Evolutionary conservation across 2,329 filamentous ascomycete genomes (phyloP).

Genomic region (Colletotrichum karsti): DNA sequence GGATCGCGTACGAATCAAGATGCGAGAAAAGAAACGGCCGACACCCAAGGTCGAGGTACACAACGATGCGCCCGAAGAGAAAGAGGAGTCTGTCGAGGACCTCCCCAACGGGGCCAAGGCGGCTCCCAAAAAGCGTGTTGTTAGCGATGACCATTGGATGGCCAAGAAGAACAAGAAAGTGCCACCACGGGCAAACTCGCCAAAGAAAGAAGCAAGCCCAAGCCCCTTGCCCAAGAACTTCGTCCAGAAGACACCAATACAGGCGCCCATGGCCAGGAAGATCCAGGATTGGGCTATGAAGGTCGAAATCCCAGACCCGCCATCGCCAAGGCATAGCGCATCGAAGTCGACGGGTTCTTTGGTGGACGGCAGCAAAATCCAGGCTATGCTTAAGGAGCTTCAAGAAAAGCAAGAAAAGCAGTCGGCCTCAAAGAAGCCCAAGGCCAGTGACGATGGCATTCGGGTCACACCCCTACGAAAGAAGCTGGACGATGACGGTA

Average conservation of each 20-base stretch:
- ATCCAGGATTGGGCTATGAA: constrained; percentile 69
- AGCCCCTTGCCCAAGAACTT: constrained; percentile 67
- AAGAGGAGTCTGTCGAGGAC: constrained; percentile 32
- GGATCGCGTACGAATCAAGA: constrained; percentile 66
- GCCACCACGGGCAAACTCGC: too few relatives aligned
- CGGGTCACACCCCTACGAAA: constrained; percentile 51
- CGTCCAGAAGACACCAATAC: constrained; percentile 58
- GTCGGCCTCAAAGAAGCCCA: constrained; percentile 22
- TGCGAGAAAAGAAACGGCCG: constrained; percentile 53
- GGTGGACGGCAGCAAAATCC: constrained; percentile 37
- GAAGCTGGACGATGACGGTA: constrained; percentile 41
- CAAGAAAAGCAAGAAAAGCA: constrained; percentile 17
- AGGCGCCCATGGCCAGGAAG: constrained; percentile 65
- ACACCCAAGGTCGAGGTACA: constrained; percentile 40
- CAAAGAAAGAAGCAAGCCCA: constrained; percentile 39
- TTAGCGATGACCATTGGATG: constrained; percentile 93
- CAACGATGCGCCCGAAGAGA: constrained; percentile 38
- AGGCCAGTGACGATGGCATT: constrained; percentile 49
- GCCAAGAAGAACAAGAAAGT: constrained; percentile 64
- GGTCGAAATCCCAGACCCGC: constrained; percentile 58
- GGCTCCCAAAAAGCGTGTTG: constrained; percentile 88
- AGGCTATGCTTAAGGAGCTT: constrained; percentile 30
- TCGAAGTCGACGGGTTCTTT: constrained; percentile 44
- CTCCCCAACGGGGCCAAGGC: constrained; percentile 49
- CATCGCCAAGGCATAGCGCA: constrained; percentile 44